These are phyloP conservation scores for Apiotrichum gamsii DNA, from an alignment of 1,284 basidiomycete genomes.

Conservation along the genomic window DNA sequence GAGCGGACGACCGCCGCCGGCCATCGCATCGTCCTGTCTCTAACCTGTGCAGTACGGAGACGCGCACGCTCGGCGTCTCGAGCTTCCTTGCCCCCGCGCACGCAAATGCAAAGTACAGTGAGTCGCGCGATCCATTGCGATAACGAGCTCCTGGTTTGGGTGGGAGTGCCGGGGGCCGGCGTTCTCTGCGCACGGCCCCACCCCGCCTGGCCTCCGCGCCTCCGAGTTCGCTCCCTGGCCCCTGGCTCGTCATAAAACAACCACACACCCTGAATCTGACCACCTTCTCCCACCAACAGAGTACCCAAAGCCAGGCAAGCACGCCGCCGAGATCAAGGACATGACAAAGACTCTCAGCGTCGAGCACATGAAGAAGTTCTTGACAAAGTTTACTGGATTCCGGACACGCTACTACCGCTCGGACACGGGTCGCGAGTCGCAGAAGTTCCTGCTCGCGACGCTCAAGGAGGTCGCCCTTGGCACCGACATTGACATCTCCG, in stretches of 20 bases:
- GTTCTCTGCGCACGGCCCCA: background rate
- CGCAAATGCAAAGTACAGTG: slow-evolving; percentile 38
- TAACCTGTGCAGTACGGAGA: slow-evolving; percentile 59
- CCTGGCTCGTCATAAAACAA: too few species aligned
- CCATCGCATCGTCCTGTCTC: too few species aligned
- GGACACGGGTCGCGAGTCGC: slow-evolving; percentile 65
- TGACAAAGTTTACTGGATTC: slow-evolving; percentile 60
- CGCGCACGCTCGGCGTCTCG: slow-evolving; percentile 51
- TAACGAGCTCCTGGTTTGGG: background rate
- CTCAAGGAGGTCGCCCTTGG: slow-evolving; percentile 64
- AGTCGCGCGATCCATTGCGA: slow-evolving; percentile 7
- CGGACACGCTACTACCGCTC: slow-evolving; percentile 50
- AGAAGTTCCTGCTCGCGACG: slow-evolving; percentile 72
- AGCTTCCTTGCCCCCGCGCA: slow-evolving; percentile 36
- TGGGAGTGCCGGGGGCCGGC: too few species aligned
- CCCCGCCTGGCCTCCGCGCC: too few species aligned
- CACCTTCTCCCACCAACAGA: slow-evolving; percentile 13
- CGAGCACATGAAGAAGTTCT: slow-evolving; percentile 54
- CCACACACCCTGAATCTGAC: background rate
- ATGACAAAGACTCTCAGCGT: slow-evolving; percentile 34
- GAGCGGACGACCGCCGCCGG: slow-evolving; percentile 23
- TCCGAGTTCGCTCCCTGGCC: too few species aligned
- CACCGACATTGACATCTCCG: slow-evolving; percentile 62
- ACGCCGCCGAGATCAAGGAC: slow-evolving; percentile 31
- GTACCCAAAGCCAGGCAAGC: slow-evolving; percentile 41